Evolutionary conservation across 23 red algal genomes (phyloP).

Genomic region (Chondrus crispus): DNA sequence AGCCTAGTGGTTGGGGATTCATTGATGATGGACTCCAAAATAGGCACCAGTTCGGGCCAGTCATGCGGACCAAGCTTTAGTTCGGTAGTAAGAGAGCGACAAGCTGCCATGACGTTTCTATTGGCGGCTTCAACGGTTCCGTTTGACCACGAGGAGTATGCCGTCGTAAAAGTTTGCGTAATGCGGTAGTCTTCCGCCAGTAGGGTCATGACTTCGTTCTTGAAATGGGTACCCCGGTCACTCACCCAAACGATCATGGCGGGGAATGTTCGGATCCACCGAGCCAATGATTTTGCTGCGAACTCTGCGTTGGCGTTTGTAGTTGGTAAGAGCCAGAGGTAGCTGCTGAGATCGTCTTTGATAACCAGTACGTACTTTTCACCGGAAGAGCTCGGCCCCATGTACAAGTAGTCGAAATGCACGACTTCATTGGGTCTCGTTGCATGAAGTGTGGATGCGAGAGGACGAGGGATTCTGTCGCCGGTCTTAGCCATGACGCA

Average conservation of each 20-base stretch:
- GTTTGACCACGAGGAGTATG: constrained; percentile 24
- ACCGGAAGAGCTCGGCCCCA: neutral
- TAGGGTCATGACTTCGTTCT: neutral
- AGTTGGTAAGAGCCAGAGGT: neutral
- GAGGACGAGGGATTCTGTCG: neutral
- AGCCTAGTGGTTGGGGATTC: neutral
- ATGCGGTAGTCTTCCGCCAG: constrained; percentile 2
- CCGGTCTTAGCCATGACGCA: neutral
- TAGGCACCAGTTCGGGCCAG: neutral
- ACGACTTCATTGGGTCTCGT: constrained; percentile 8
- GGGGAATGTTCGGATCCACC: constrained; percentile 12
- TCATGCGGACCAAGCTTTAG: neutral
- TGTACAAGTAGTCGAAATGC: constrained; percentile 39
- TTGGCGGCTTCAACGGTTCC: constrained; percentile 8
- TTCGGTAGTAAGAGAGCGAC: neutral
- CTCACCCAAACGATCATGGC: constrained; percentile 1
- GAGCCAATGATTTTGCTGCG: neutral
- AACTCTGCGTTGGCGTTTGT: neutral
- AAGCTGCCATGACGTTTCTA: neutral
- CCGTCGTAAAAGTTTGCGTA: neutral
- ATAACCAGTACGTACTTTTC: constrained; percentile 10
- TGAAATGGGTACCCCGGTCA: constrained; percentile 16
- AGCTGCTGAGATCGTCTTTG: constrained; percentile 1
- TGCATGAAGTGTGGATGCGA: neutral
- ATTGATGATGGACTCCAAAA: neutral